Evolutionary conservation across 139 green algal genomes (phyloP).

Genomic region (Deuterostichococcus epilithicus): DNA sequence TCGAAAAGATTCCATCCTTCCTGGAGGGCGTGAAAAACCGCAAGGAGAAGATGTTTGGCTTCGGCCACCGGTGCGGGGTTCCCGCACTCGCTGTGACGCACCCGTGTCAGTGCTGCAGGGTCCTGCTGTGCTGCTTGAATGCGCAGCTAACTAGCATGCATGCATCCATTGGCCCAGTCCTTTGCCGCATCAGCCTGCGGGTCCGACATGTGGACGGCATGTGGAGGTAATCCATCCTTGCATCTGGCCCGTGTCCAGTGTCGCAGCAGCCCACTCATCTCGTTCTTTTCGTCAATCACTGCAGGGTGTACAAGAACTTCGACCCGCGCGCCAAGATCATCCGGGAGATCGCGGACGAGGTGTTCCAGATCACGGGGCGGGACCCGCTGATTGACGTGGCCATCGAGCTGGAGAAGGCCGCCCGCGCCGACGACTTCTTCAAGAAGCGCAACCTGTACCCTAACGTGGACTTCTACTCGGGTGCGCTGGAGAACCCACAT

Average conservation of each 20-base stretch:
- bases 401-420: constrained; percentile 76
- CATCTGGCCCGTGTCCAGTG: too few relatives aligned
- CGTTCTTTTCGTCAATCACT: constrained; percentile 24
- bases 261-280: too few relatives aligned
- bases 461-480: constrained; percentile 99
- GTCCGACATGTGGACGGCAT: too few relatives aligned
- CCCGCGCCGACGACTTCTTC: constrained; percentile 77
- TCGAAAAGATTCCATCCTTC: constrained; percentile 72
- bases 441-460: constrained; percentile 95
- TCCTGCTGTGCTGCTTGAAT: too few relatives aligned
- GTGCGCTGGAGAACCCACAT: too few relatives aligned
- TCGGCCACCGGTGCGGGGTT: constrained; percentile 70
- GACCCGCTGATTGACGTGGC: constrained; percentile 97
- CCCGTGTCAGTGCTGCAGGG: too few relatives aligned
- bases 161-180: too few relatives aligned
- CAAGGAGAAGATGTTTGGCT: constrained; percentile 91
- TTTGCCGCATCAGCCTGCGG: too few relatives aligned
- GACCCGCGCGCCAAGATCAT: constrained; percentile 95
- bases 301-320: constrained; percentile 99
- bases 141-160: too few relatives aligned
- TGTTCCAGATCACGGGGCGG: constrained; percentile 84
- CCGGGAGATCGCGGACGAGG: constrained; percentile 75
- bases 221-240: too few relatives aligned
- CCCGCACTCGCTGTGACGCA: not conserved
- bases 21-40: constrained; percentile 68